These are phyloP conservation scores for Arxiozyma telluris DNA, from an alignment of 1,139 yeast species.

Conservation along the genomic window DNA sequence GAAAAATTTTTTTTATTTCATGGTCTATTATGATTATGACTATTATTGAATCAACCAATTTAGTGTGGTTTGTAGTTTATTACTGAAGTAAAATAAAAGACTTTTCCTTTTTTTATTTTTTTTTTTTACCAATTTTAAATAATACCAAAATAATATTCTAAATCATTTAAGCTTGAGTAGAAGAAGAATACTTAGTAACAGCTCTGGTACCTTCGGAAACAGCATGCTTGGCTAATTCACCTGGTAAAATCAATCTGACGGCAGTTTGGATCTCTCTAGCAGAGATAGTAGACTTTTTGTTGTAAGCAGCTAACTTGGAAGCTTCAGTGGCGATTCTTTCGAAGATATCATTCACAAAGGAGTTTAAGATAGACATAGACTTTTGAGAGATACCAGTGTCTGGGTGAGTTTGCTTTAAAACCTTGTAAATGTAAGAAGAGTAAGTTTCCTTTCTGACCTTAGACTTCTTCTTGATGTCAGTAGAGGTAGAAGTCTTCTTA, in stretches of 20 bases:
- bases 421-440: slow-evolving; percentile 98
- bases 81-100: neutral
- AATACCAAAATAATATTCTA: neutral
- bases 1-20: too few species aligned
- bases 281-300: slow-evolving; percentile 97
- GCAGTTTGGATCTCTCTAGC: slow-evolving; percentile 99
- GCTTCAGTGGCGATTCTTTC: slow-evolving; percentile 97
- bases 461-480: slow-evolving; percentile 86
- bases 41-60: neutral
- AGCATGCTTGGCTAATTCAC: slow-evolving; percentile 99
- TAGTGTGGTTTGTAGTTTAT: neutral
- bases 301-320: slow-evolving; percentile 98
- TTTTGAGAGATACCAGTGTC: slow-evolving; percentile 99
- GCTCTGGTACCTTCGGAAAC: slow-evolving; percentile 99
- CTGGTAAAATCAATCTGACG: slow-evolving; percentile 97
- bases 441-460: slow-evolving; percentile 98
- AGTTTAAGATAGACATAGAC: slow-evolving; percentile 99
- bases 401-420: slow-evolving; percentile 97
- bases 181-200: slow-evolving; percentile 96
- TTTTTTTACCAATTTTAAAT: neutral
- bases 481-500: slow-evolving; percentile 75
- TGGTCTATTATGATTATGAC: neutral
- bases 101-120: neutral
- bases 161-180: slow-evolving; percentile 38
- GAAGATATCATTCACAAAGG: slow-evolving; percentile 92